Conservation (phyloP, 306 rosid genomes). For the Pachyrhizus erosus region DNA sequence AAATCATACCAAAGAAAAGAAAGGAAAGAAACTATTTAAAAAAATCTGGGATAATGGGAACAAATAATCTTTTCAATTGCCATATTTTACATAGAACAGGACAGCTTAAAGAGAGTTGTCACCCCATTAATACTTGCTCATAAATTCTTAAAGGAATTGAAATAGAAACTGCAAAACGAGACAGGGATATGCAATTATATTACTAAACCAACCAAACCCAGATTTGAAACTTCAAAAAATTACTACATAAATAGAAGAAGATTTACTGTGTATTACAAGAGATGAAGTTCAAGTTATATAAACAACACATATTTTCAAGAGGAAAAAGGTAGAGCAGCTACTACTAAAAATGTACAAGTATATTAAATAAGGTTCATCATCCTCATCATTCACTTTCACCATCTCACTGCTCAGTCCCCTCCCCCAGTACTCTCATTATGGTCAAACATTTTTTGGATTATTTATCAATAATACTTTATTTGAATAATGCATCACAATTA, state of each 20-base stretch:
- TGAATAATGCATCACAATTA: no score
- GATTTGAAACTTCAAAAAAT: slow-evolving; percentile 2
- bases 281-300: background rate
- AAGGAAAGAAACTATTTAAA: background rate
- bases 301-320: background rate
- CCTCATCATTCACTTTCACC: no score
- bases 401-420: no score
- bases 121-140: background rate
- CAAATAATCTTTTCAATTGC: background rate
- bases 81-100: background rate
- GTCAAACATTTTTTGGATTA: no score
- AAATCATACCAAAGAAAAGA: slow-evolving; percentile 2
- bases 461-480: no score
- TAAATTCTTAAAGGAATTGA: slow-evolving; percentile 6
- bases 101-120: background rate
- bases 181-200: background rate
- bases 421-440: no score
- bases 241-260: background rate
- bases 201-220: background rate
- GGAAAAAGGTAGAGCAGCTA: background rate
- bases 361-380: background rate
- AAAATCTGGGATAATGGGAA: background rate
- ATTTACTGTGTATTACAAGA: background rate
- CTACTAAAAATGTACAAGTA: background rate
- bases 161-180: background rate